Base-by-base conservation (phyloP, 768 basidiomycete species). In the Gloeophyllum trabeum region DNA sequence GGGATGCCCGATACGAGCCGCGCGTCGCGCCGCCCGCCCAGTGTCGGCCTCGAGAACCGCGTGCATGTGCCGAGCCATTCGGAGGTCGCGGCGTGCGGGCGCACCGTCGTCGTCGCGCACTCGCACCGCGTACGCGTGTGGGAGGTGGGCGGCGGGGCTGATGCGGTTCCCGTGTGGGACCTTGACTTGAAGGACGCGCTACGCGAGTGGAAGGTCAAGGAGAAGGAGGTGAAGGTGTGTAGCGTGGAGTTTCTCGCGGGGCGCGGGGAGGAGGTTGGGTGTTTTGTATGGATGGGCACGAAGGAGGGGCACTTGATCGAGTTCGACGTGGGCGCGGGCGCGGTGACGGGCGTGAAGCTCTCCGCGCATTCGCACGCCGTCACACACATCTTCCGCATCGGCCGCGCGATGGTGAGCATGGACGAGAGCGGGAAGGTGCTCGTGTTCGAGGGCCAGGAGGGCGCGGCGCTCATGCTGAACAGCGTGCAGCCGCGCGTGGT, bases 301-400 rank as follows among this genome's bases (percentile, higher is more conserved):
- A 91, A 86, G 62, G 90, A 94, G 20, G 94, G 94, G 0, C 79
- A 84, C 56, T 45, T 99, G 20, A 69, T 81, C 49, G 92, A 96
- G 65, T 49, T 94, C 43, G 89, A 97, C 53, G 64, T 84, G 28
- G 60, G 70, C 41, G 76, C 69, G 2, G 82, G 79, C 0, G 49
- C 51, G 4, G 58, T 90, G 16, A 66, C 67, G 2, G 76, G 74
- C 12, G 63, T 69, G 24, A 85, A 79, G 46, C 65, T 69, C 25
- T 65, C 67, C 10, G 75, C 73, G 0, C 93, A 96, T 53, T 52
- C 75, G 0, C 69, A 78, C 43, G 60, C 81, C 1, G 69, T 97
- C 42, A 71, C 72, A 1, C 66, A 78, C 48, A 83, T 97, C 23
- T 81, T 87, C 57, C 71, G 87, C n/a, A 61, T 81, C 47, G 75